Percentiles rank a stretch among this genome's conserved stretches.
These are phyloP conservation scores for Colletotrichum higginsianum DNA, from an alignment of 2,329 filamentous ascomycete genomes.

Conservation along the genomic window DNA sequence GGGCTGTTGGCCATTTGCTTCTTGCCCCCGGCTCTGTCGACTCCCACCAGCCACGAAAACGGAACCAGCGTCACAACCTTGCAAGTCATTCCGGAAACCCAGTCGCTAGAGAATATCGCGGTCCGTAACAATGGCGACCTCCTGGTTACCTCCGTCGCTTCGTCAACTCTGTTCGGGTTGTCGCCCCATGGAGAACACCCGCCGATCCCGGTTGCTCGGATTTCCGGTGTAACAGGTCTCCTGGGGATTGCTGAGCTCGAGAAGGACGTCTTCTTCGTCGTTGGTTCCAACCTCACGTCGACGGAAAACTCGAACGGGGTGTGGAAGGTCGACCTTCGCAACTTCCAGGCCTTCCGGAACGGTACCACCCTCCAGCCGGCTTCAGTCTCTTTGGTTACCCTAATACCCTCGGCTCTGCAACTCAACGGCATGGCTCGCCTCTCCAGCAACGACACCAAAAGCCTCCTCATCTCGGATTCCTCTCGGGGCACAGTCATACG, in stretches of 20 bases:
- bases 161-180: constrained; percentile 39
- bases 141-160: constrained; percentile 40
- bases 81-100: neutral
- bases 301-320: constrained; percentile 31
- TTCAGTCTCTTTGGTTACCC: constrained; percentile 29
- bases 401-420: constrained; percentile 34
- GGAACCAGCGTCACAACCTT: neutral
- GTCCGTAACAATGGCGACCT: constrained; percentile 44
- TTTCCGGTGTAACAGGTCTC: constrained; percentile 23
- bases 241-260: constrained; percentile 44
- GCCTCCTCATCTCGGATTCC: constrained; percentile 46
- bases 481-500: constrained; percentile 40
- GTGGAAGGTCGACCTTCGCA: constrained; percentile 40
- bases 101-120: constrained; percentile 45
- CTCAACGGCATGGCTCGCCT: constrained; percentile 47
- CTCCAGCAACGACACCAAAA: constrained; percentile 25
- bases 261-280: constrained; percentile 44
- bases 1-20: neutral
- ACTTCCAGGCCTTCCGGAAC: constrained; percentile 15
- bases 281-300: constrained; percentile 39
- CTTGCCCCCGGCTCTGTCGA: neutral
- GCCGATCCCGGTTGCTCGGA: constrained; percentile 37
- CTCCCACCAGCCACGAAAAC: neutral
- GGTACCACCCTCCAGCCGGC: constrained; percentile 4
- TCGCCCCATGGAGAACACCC: constrained; percentile 12